Base-by-base conservation (phyloP, 352 stramenopile genomes). In the Globisporangium polare region DNA sequence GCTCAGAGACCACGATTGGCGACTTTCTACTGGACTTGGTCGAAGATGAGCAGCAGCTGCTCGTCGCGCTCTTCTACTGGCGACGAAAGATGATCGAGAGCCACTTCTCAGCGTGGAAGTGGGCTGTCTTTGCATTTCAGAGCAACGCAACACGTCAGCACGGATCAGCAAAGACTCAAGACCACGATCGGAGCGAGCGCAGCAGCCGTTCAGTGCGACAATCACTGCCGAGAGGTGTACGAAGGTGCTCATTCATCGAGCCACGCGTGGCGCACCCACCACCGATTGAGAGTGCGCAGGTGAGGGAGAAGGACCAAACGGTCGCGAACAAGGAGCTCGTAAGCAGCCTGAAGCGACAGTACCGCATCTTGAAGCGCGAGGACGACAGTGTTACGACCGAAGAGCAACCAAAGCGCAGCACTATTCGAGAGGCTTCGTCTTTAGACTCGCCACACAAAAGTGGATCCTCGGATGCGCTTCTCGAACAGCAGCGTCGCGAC, bases 1-100 rank as follows among this genome's bases (percentile, higher is more conserved):
- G 5, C 41, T 49, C 53, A 0, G 57, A 67, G 2, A 41, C 49
- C 20, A 49, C 53, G 22, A 39, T 27, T 8, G 62, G 67, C n/a
- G 39, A 66, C 9, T 67, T 67, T 45, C 52, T 74, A 39, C 74
- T 62, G 18, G 65, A 51, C 27, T 56, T 77, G 63, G 71, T 78
- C 13, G 71, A 80, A 5, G 62, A 77, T 2, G 63, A 84, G 26
- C 68, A 78, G 50, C 66, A 74, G n/a, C 55, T 78, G 24, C 68
- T 83, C 18, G 67, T 72, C 45, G 75, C 75, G 8, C 65, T 84
- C 33, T 74, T 77, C 56, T 80, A 71, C 54, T 84, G 75, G 75
- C 69, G 73, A 29, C 66, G 60, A 20, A 78, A 79, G 35, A 61
- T 74, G 35, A 58, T 80, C n/a, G 63, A 71, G 57, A 39, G 60